phyloP scores from a whole-genome alignment of 345 rosid genomes.

The Salix udensis region DNA sequence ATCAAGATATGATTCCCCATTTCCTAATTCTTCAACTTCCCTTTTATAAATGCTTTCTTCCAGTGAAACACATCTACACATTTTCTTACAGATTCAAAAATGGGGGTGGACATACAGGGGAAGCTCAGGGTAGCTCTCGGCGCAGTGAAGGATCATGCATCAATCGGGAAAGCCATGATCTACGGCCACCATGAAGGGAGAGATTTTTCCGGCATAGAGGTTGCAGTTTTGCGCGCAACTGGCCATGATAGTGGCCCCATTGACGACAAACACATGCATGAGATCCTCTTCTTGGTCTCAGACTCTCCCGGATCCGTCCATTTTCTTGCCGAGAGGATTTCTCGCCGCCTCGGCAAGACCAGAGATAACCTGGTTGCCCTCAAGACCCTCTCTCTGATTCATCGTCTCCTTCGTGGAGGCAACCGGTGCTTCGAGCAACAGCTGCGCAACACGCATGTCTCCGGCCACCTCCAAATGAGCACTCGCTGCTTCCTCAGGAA shows the following conservation, averaged over 20 bases:
- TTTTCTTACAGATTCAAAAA: background rate
- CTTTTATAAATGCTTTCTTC: conserved; percentile 17
- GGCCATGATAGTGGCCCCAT: conserved; percentile 55
- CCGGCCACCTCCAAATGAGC: conserved; percentile 72
- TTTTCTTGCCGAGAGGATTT: conserved; percentile 68
- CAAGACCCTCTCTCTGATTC: conserved; percentile 70
- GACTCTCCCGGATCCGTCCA: conserved; percentile 59
- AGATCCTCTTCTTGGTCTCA: conserved; percentile 78
- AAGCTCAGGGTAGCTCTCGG: conserved; percentile 60
- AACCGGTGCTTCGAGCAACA: conserved; percentile 63
- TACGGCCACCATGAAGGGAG: conserved; percentile 37
- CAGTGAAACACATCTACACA: conserved; percentile 11
- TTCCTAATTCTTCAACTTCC: background rate
- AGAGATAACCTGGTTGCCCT: conserved; percentile 63
- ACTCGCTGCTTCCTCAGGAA: conserved; percentile 35
- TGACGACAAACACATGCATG: conserved; percentile 68
- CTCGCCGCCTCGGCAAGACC: conserved; percentile 72
- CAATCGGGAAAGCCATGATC: conserved; percentile 73
- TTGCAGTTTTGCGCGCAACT: conserved; percentile 78
- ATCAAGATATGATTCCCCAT: conserved; percentile 24
- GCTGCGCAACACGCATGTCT: conserved; percentile 48
- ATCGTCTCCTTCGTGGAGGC: conserved; percentile 84
- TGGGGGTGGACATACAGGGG: conserved; percentile 55
- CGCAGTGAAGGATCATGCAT: conserved; percentile 66
- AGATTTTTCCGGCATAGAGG: conserved; percentile 56